Conservation (phyloP, 108 stramenopile genomes). For the Cyclotella kingstonii region DNA sequence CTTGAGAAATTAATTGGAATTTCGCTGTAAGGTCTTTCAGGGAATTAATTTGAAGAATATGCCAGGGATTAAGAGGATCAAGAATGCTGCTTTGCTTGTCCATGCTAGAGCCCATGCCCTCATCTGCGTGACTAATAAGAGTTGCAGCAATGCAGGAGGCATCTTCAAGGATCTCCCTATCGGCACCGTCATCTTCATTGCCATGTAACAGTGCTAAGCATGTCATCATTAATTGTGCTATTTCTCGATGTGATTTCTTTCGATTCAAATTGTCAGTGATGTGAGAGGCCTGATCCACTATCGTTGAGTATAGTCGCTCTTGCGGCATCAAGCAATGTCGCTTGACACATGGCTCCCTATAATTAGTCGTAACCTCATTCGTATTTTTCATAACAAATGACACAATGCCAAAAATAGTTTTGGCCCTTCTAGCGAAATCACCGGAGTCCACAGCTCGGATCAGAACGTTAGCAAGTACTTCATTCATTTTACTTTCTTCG, state of each 20-base stretch:
- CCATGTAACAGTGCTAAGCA: constrained; percentile 30
- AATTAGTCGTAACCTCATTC: background rate
- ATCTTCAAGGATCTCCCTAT: constrained; percentile 8
- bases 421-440: constrained; percentile 15
- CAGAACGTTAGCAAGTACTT: constrained; percentile 17
- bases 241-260: constrained; percentile 1
- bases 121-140: constrained; percentile 5
- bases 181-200: constrained; percentile 2
- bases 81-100: background rate
- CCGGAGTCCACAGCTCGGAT: constrained; percentile 25
- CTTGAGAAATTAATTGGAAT: background rate
- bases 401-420: constrained; percentile 25
- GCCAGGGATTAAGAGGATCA: constrained; percentile 50
- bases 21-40: constrained; percentile 7
- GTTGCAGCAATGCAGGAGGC: constrained; percentile 21
- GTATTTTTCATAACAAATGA: constrained; percentile 3
- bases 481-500: constrained; percentile 3
- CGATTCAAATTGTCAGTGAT: background rate
- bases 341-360: constrained; percentile 11
- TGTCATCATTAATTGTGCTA: constrained; percentile 15
- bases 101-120: background rate
- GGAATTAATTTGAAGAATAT: constrained; percentile 28
- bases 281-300: background rate
- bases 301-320: background rate
- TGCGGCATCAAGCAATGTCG: constrained; percentile 17